Evolutionary conservation across 164 flowering plant genomes (phyloP).

Genomic region (grape (Vitis vinifera)): DNA sequence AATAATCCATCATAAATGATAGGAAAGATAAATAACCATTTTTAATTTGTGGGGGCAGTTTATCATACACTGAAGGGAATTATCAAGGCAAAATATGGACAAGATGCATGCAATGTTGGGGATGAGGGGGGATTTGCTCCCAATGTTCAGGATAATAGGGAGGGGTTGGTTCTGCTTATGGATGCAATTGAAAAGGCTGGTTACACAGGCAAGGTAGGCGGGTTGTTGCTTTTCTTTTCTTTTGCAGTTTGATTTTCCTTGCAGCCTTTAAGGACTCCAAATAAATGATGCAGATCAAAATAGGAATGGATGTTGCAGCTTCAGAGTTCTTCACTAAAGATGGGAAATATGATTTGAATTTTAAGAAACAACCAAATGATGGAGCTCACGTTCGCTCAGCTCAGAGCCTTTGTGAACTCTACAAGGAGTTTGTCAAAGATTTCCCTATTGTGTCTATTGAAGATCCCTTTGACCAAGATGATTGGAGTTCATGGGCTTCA

Average conservation of each 20-base stretch:
- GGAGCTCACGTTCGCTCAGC: slow-evolving; percentile 76
- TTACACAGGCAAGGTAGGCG: slow-evolving; percentile 84
- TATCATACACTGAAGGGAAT: slow-evolving; percentile 89
- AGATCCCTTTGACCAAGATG: slow-evolving; percentile 99
- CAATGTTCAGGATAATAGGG: slow-evolving; percentile 95
- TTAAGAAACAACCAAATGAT: slow-evolving; percentile 96
- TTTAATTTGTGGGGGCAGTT: slow-evolving; percentile 40
- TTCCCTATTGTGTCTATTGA: slow-evolving; percentile 98
- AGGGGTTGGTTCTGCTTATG: slow-evolving; percentile 81
- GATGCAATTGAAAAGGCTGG: slow-evolving; percentile 98
- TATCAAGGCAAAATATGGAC: slow-evolving; percentile 89
- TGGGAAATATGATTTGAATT: slow-evolving; percentile 78
- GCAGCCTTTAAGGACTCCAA: not conserved
- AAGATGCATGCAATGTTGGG: slow-evolving; percentile 99
- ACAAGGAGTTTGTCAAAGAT: slow-evolving; percentile 78
- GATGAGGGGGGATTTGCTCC: slow-evolving; percentile 99
- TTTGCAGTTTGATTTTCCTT: not conserved
- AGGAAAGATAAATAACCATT: not conserved
- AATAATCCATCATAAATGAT: no score
- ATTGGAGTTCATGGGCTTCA: slow-evolving; percentile 92
- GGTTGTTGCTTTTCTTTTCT: not conserved
- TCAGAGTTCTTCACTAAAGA: slow-evolving; percentile 88
- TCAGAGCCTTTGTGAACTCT: slow-evolving; percentile 70
- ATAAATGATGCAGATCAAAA: slow-evolving; percentile 69
- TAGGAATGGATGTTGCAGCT: slow-evolving; percentile 99